Evolutionary conservation across 768 basidiomycete genomes (phyloP), one percentile per base, ranked within the genome.

Genomic region (Phylloporus arenicola): DNA sequence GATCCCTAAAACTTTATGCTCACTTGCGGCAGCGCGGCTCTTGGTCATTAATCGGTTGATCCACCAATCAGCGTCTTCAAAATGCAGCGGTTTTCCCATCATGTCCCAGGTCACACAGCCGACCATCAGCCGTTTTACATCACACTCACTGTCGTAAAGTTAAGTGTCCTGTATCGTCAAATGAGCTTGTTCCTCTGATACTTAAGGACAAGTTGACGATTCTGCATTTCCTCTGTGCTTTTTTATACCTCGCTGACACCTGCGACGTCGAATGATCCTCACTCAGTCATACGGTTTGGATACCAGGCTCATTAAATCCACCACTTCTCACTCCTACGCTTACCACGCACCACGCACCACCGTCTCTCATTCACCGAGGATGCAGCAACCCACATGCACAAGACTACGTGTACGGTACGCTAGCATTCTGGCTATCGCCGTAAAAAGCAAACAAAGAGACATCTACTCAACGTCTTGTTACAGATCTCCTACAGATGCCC

Each of bases 311-410:
- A 56, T 60, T 65, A 67, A 67, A 52, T 55, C 63, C 63, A 64
- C 56, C 42, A 24, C 45, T 50, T 60, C 57, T 52, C 54, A 51
- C 52, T 60, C 58, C 30, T 47, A 50, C 62, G 14, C 31, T 55
- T 45, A 54, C 58, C 56, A 62, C 53, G 24, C 49, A 6, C 54
- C 50, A 41, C 57, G 39, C 45, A 48, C 43, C 39, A 19, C 50
- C 51, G 51, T 29, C 46, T 37, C 29, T 42, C 57, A 45, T 20
- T 50, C 43, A 44, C 53, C 57, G 20, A 61, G 52, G 51, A 83
- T 84, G 79, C 86, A 88, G 62, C 75, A 68, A 24, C 87, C 87
- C 9, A 89, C 88, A 20, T 84, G 82, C 69, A 74, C 74, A 22
- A 72, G 71, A 47, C 73, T 86, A 49, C 83, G 81, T 53, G 77